These are phyloP conservation scores for Naganishia cerealis DNA, from an alignment of 1,284 basidiomycete genomes.

Conservation along the genomic window DNA sequence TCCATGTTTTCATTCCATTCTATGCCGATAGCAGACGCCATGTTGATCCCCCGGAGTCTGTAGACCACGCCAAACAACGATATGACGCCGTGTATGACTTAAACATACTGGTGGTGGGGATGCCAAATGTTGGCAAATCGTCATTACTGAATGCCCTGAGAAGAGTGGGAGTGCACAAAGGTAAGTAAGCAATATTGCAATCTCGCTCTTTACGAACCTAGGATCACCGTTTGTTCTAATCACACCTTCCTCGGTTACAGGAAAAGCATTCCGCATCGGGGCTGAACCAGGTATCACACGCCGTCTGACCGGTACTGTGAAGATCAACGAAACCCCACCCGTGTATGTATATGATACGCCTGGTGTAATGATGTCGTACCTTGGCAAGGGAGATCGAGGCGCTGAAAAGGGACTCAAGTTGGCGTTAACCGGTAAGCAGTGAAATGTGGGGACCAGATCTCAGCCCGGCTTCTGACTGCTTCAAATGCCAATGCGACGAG, in stretches of 20 bases:
- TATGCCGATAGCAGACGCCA: background rate
- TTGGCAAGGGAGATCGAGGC: slow-evolving; percentile 79
- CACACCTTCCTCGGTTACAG: slow-evolving; percentile 49
- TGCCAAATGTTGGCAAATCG: slow-evolving; percentile 99
- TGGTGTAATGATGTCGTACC: slow-evolving; percentile 93
- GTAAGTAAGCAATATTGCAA: slow-evolving; percentile 57
- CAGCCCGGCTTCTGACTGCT: background rate
- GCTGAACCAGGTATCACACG: slow-evolving; percentile 85
- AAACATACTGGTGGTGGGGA: slow-evolving; percentile 87
- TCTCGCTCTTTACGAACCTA: background rate
- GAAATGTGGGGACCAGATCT: background rate
- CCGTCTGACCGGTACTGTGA: slow-evolving; percentile 76
- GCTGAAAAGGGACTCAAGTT: slow-evolving; percentile 90
- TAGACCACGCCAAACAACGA: slow-evolving; percentile 32
- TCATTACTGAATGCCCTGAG: slow-evolving; percentile 89
- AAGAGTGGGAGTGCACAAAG: slow-evolving; percentile 79
- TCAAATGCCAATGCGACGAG: background rate
- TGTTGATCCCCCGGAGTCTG: background rate
- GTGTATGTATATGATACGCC: slow-evolving; percentile 96
- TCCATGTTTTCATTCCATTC: background rate
- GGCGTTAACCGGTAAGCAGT: slow-evolving; percentile 76
- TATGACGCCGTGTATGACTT: slow-evolving; percentile 65
- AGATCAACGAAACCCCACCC: slow-evolving; percentile 72
- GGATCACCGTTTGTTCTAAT: background rate
- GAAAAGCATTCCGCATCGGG: slow-evolving; percentile 83